phyloP scores from a whole-genome alignment of 2,329 filamentous ascomycete genomes.

The Hypoxylon sp. region DNA sequence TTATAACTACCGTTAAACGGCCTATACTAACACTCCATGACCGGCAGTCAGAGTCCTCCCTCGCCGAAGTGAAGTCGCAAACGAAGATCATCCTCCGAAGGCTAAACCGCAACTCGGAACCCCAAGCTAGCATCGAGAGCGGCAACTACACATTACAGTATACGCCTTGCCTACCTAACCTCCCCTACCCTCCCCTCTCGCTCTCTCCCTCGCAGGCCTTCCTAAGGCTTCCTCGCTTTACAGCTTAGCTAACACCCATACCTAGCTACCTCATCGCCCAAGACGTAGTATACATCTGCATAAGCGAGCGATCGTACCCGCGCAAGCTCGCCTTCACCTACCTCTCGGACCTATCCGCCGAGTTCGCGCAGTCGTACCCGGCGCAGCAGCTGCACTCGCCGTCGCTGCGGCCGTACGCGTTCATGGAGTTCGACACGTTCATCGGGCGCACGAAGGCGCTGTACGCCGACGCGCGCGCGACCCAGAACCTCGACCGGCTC shows the following conservation, averaged over 20 bases:
- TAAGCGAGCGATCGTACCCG: slow-evolving; percentile 93
- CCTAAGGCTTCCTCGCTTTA: too few species aligned
- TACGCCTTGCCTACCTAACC: slow-evolving; percentile 49
- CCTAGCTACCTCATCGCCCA: slow-evolving; percentile 85
- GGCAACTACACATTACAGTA: slow-evolving; percentile 88
- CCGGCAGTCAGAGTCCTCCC: slow-evolving; percentile 74
- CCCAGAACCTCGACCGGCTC: slow-evolving; percentile 92
- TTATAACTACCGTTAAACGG: slow-evolving; percentile 47
- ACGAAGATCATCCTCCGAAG: slow-evolving; percentile 91
- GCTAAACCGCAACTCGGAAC: slow-evolving; percentile 88
- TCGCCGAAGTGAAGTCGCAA: slow-evolving; percentile 90
- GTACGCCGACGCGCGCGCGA: slow-evolving; percentile 92
- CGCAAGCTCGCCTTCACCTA: slow-evolving; percentile 99
- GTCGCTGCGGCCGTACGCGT: slow-evolving; percentile 89
- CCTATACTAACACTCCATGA: slow-evolving; percentile 23
- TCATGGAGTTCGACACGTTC: slow-evolving; percentile 98
- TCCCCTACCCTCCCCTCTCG: too few species aligned
- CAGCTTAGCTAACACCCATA: slow-evolving; percentile 2
- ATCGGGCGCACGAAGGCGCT: slow-evolving; percentile 93
- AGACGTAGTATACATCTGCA: slow-evolving; percentile 91
- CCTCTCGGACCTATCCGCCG: slow-evolving; percentile 89
- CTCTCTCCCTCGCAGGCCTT: background rate
- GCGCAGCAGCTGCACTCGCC: slow-evolving; percentile 76
- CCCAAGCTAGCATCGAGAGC: slow-evolving; percentile 92
- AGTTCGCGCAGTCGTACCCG: slow-evolving; percentile 91